Percentiles rank a stretch among this genome's conserved stretches.
Conservation (phyloP, 2,329 filamentous ascomycete genomes). For the Aureobasidium sp. region DNA sequence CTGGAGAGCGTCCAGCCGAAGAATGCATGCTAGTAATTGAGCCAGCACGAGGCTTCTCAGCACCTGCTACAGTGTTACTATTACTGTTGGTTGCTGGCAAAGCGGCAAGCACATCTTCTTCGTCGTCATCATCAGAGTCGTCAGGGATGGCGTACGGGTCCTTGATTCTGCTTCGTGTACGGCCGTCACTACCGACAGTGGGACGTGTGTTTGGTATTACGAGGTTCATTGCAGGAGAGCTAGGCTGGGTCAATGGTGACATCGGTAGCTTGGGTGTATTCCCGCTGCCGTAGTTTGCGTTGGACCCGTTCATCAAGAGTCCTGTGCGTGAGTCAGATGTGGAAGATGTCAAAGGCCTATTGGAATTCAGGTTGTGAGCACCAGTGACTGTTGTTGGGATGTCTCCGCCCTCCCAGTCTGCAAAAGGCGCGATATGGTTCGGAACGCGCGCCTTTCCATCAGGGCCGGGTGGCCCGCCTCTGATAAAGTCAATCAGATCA, state of each 20-base stretch:
- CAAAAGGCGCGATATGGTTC: constrained; percentile 16
- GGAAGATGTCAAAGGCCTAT: constrained; percentile 11
- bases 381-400: not conserved
- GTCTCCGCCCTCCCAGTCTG: constrained; percentile 5
- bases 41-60: not conserved
- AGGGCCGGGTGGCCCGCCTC: constrained; percentile 64
- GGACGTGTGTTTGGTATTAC: not conserved
- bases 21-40: constrained; percentile 2
- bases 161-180: constrained; percentile 69
- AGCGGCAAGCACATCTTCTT: constrained; percentile 22
- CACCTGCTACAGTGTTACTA: constrained; percentile 21
- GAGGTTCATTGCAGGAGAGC: not conserved
- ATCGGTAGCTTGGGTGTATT: not conserved
- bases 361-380: not conserved
- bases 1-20: constrained; percentile 1
- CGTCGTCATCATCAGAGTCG: constrained; percentile 45
- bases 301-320: constrained; percentile 40
- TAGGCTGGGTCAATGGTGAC: not conserved
- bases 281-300: not conserved
- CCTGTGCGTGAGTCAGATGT: constrained; percentile 65
- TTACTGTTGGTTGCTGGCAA: constrained; percentile 33
- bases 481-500: constrained; percentile 91
- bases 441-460: constrained; percentile 24
- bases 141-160: constrained; percentile 92
- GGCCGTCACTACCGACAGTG: constrained; percentile 39